Evolutionary conservation across 2,329 filamentous ascomycete genomes (phyloP), one percentile per base, ranked within the genome.

Genomic region (Phoma herbarum): DNA sequence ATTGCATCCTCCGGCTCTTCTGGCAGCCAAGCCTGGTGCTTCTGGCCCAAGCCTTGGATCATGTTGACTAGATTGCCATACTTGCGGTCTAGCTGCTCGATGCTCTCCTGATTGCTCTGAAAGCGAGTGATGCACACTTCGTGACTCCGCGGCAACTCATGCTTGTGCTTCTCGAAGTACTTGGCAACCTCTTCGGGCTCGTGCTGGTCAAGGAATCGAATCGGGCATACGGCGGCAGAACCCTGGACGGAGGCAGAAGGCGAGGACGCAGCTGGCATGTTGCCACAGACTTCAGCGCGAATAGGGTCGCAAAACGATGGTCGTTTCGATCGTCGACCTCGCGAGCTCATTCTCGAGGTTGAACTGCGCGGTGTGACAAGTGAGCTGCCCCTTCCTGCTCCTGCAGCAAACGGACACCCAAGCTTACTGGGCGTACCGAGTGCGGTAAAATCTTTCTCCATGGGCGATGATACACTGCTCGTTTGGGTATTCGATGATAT

Each of bases 161-260:
- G 93, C 77, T 97, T 97, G 80, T 97, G 93, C 51, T 89, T 93
- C 76, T 97, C 92, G 71, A 98, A 92, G 76, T 97, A 98, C 71
- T 90, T 87, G 14, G 94, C 94, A 61, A 98, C 89, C 74, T 97
- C 93, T 79, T 97, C 92, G 2, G 94, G 92, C 2, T 92, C 93
- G 73, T 97, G 93, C 75, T 96, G 90, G 77, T 97, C 90, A 73
- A 97, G 83, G 79, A 90, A 97, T 46, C 94, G 90, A 60, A 98
- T 98, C 2, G 94, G 94, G 77, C 94, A 98, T 73, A 92, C 92
- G 56, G 86, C 79, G n/a, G 71, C 76, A 41, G 77, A 77, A 3
- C 74, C 74, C 41, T 75, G 71, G 43, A 83, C 64, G 26, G 73
- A 70, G 31, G 83, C 82, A 59, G 84, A 81, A 26, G 79, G 81